Evolutionary conservation across 1,284 basidiomycete species (phyloP).

Genomic region (Trametes polyzona): DNA sequence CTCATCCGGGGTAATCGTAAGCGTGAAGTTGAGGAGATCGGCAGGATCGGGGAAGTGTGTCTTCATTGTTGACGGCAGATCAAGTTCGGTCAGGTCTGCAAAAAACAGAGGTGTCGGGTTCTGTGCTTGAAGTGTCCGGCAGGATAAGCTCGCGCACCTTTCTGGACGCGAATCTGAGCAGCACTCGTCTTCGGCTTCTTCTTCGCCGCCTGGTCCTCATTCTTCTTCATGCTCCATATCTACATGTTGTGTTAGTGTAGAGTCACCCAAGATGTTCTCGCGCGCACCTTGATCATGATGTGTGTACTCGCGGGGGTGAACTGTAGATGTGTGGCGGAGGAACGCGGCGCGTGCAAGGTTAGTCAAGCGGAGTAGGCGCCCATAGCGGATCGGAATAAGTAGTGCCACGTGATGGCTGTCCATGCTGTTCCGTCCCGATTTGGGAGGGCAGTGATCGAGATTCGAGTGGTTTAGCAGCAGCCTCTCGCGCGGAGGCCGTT

Average conservation of each 20-base stretch:
- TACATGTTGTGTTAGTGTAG: conserved; percentile 37
- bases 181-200: conserved; percentile 97
- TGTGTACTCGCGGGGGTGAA: neutral
- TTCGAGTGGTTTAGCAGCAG: neutral
- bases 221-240: conserved; percentile 99
- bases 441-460: conserved; percentile 12
- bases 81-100: conserved; percentile 94
- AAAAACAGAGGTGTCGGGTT: neutral
- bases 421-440: conserved; percentile 5
- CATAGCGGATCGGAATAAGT: conserved; percentile 3
- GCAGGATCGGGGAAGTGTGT: conserved; percentile 90
- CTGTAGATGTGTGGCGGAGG: conserved; percentile 1
- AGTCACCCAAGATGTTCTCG: neutral
- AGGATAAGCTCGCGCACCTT: conserved; percentile 65
- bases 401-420: conserved; percentile 10
- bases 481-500: neutral
- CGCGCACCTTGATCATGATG: conserved; percentile 60
- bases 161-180: conserved; percentile 97
- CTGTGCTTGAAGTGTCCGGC: no score
- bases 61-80: conserved; percentile 95
- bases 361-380: conserved; percentile 18
- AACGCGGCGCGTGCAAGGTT: conserved; percentile 24
- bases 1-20: conserved; percentile 97
- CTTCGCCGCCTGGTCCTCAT: conserved; percentile 91
- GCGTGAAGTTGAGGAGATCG: conserved; percentile 94